Evolutionary conservation across 495 filamentous ascomycete species (phyloP).

Genomic region (Neurospora sp.): DNA sequence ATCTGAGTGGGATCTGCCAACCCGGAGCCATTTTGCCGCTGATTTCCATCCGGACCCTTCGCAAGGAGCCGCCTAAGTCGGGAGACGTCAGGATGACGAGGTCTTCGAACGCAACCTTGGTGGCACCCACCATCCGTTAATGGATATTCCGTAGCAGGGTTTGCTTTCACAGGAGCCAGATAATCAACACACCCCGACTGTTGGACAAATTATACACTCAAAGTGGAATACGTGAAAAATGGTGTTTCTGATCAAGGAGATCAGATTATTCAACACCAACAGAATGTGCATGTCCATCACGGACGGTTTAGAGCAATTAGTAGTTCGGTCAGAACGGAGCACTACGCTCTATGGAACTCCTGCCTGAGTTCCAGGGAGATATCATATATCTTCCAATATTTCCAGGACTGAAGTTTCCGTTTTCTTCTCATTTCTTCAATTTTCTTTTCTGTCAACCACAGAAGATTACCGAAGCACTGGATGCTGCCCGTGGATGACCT

Average conservation of each 20-base stretch:
- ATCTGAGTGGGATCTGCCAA: constrained; percentile 11
- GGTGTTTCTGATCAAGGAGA: neutral
- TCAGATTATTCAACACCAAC: neutral
- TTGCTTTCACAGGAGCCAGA: neutral
- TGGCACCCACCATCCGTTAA: neutral
- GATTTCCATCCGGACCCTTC: neutral
- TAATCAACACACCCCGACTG: neutral
- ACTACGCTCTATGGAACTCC: neutral
- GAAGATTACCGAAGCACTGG: neutral
- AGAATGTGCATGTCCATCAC: neutral
- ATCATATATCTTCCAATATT: neutral
- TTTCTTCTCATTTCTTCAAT: neutral
- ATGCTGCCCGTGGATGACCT: neutral
- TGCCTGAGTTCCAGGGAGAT: neutral
- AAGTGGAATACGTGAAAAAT: neutral
- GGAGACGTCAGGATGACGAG: neutral
- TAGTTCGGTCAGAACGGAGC: neutral
- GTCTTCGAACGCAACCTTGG: neutral
- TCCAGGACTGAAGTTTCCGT: neutral
- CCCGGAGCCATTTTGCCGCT: constrained; percentile 4
- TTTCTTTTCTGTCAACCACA: neutral
- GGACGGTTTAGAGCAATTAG: neutral
- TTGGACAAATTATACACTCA: neutral
- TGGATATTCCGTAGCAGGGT: neutral
- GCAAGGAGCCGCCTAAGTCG: neutral